These are phyloP conservation scores for Myriangium duriaei DNA, from an alignment of 2,329 filamentous ascomycete genomes.

Conservation along the genomic window DNA sequence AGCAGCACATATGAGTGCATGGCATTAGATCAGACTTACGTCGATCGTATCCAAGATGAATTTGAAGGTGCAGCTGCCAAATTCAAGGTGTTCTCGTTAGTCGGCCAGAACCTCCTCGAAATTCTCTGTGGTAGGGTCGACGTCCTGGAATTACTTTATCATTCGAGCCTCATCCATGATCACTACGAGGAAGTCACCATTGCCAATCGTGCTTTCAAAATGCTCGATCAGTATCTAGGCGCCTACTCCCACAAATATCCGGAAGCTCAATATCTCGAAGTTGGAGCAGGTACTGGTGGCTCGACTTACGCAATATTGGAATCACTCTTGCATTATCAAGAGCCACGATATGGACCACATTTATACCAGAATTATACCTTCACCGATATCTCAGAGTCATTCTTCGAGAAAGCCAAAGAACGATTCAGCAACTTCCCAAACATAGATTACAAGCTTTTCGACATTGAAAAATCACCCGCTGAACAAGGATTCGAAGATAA, in stretches of 20 bases:
- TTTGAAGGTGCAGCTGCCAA: neutral
- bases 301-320: neutral
- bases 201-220: no score
- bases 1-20: no score
- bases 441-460: constrained; percentile 1
- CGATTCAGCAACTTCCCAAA: neutral
- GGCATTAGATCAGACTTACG: no score
- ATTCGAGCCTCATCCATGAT: constrained; percentile 16
- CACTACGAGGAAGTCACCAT: constrained; percentile 12
- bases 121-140: constrained; percentile 18
- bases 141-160: constrained; percentile 20
- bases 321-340: neutral
- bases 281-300: constrained; percentile 7
- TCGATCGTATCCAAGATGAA: constrained; percentile 10
- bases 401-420: constrained; percentile 1
- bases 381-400: constrained; percentile 7
- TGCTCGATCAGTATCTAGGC: no score
- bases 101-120: constrained; percentile 11
- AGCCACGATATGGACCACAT: neutral
- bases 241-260: constrained; percentile 1
- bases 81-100: neutral
- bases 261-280: constrained; percentile 2
- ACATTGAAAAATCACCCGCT: constrained; percentile 4
- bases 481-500: constrained; percentile 4
- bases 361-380: neutral